Conservation (phyloP, 352 stramenopile genomes). For the Phytophthora sp. region DNA sequence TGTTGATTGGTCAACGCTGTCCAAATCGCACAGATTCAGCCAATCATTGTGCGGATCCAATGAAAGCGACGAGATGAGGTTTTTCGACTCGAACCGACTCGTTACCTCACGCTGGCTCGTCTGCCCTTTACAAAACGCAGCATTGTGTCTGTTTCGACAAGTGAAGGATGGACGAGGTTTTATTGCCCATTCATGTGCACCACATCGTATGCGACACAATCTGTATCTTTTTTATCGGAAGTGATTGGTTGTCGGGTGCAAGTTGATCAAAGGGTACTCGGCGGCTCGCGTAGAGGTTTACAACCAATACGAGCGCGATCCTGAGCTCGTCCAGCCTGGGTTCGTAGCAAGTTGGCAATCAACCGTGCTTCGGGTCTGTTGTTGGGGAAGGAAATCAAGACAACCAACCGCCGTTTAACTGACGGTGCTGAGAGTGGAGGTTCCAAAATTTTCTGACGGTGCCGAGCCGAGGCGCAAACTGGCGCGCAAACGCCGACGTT, state of each 20-base stretch:
- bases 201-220: slow-evolving; percentile 28
- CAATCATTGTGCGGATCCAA: slow-evolving; percentile 15
- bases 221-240: slow-evolving; percentile 34
- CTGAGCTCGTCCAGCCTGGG: neutral
- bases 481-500: no score
- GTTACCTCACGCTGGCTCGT: slow-evolving; percentile 30
- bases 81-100: slow-evolving; percentile 29
- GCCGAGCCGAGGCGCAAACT: no score
- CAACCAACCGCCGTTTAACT: no score
- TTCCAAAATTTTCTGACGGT: no score
- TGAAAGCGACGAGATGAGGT: slow-evolving; percentile 2
- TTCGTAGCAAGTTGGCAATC: no score
- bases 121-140: slow-evolving; percentile 27
- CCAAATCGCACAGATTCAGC: no score
- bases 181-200: neutral
- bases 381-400: no score
- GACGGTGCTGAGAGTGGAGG: no score
- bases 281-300: slow-evolving; percentile 8
- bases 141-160: slow-evolving; percentile 24
- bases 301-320: neutral
- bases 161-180: slow-evolving; percentile 24
- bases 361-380: no score
- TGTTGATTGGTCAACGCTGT: slow-evolving; percentile 13
- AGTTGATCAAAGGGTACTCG: slow-evolving; percentile 7
- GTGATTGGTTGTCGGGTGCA: slow-evolving; percentile 36